Evolutionary conservation across 2,329 filamentous ascomycete species (phyloP).

Genomic region (Knoxdaviesia proteae): DNA sequence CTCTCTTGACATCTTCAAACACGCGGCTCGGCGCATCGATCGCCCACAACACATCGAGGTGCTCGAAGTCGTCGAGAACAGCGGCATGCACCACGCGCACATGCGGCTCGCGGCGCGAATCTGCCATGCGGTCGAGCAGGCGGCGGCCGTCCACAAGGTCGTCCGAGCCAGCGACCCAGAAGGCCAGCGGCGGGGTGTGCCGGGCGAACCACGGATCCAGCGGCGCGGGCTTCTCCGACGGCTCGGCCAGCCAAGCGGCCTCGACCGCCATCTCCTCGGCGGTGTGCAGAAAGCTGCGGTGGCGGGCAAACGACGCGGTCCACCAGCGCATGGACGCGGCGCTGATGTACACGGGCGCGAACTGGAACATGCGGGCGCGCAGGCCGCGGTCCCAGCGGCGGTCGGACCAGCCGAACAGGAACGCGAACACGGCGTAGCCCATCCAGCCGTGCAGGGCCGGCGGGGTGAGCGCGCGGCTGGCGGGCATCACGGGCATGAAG

Average conservation of each 20-base stretch:
- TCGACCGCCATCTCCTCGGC: conserved; percentile 39
- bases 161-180: conserved; percentile 76
- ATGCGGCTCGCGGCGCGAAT: conserved; percentile 58
- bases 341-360: conserved; percentile 75
- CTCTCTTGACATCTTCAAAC: conserved; percentile 57
- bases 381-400: conserved; percentile 64
- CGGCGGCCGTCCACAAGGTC: conserved; percentile 64
- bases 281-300: conserved; percentile 74
- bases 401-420: conserved; percentile 78
- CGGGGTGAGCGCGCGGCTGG: conserved; percentile 48
- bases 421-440: conserved; percentile 76
- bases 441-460: conserved; percentile 54
- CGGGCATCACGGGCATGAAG: conserved; percentile 89
- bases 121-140: conserved; percentile 47
- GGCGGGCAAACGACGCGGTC: conserved; percentile 57
- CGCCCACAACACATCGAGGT: conserved; percentile 88
- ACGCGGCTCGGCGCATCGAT: conserved; percentile 74
- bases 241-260: conserved; percentile 3
- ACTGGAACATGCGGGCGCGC: conserved; percentile 71
- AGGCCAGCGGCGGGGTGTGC: conserved; percentile 58
- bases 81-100: conserved; percentile 65
- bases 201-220: conserved; percentile 63
- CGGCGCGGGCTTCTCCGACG: conserved; percentile 17
- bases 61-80: conserved; percentile 73
- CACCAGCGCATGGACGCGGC: conserved; percentile 90